Conservation (phyloP, 768 basidiomycete genomes). For the Lentinus brumalis region DNA sequence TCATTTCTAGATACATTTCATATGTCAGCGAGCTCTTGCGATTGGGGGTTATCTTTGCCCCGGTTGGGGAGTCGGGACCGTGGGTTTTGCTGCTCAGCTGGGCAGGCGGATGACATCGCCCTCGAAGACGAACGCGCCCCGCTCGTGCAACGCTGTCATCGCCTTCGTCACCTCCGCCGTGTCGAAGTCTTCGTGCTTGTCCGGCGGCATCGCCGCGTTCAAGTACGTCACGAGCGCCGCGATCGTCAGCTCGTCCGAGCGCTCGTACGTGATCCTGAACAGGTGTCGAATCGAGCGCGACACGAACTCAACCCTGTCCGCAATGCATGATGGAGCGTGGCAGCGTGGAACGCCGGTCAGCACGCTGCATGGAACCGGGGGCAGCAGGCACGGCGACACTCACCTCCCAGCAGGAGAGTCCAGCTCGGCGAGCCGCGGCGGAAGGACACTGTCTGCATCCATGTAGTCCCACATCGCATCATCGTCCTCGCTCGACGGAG, state of each 20-base stretch:
- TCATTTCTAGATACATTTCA: background rate
- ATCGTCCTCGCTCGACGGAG: conserved; percentile 26
- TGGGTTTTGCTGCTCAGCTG: background rate
- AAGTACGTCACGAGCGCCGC: conserved; percentile 69
- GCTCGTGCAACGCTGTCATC: conserved; percentile 33
- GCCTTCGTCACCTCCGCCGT: conserved; percentile 61
- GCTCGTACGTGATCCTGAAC: conserved; percentile 67
- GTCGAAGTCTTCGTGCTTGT: conserved; percentile 84
- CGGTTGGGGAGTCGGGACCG: background rate
- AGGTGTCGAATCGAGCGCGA: conserved; percentile 62
- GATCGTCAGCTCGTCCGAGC: conserved; percentile 68
- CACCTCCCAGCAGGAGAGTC: conserved; percentile 64
- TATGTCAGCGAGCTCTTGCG: background rate
- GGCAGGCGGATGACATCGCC: conserved; percentile 34
- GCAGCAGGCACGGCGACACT: conserved; percentile 26
- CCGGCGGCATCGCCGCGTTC: conserved; percentile 73
- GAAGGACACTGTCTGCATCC: conserved; percentile 19
- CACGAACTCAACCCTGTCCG: conserved; percentile 57
- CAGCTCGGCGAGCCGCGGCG: conserved; percentile 52
- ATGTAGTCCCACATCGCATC: conserved; percentile 26
- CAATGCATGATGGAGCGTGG: background rate
- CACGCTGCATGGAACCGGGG: background rate
- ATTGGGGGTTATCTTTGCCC: background rate
- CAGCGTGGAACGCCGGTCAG: background rate
- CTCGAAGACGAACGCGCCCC: conserved; percentile 32